Percentiles rank a stretch among this genome's conserved stretches.
phyloP scores from a whole-genome alignment of 768 basidiomycete genomes.

The Boletus fagicola region DNA sequence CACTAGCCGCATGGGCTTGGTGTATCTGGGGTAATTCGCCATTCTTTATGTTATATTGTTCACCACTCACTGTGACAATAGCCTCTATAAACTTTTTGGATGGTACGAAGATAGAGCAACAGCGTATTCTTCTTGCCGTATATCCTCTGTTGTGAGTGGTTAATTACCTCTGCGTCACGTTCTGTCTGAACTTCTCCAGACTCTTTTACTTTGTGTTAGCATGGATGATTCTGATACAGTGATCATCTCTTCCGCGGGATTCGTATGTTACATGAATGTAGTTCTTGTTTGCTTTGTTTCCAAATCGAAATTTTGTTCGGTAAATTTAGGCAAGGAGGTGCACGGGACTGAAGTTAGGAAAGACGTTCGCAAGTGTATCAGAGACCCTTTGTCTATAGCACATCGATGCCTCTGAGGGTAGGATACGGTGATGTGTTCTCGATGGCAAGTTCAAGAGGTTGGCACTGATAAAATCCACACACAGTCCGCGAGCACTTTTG shows the following conservation, averaged over 20 bases:
- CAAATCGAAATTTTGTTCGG: neutral
- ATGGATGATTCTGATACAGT: slow-evolving; percentile 97
- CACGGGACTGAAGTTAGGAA: neutral
- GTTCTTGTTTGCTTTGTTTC: slow-evolving; percentile 5
- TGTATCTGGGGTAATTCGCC: slow-evolving; percentile 84
- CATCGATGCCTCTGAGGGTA: slow-evolving; percentile 29
- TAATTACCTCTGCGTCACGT: neutral
- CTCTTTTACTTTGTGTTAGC: slow-evolving; percentile 93
- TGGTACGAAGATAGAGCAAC: slow-evolving; percentile 90
- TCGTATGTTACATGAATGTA: slow-evolving; percentile 17
- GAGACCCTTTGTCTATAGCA: neutral
- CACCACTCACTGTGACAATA: slow-evolving; percentile 30
- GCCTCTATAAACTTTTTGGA: slow-evolving; percentile 95
- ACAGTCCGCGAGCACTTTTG: slow-evolving; percentile 88
- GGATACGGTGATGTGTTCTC: slow-evolving; percentile 30
- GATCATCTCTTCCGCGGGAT: slow-evolving; percentile 4
- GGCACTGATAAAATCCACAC: slow-evolving; percentile 6
- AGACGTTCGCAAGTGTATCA: neutral
- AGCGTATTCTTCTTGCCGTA: slow-evolving; percentile 87
- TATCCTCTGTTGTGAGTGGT: slow-evolving; percentile 85
- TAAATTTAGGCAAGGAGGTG: neutral
- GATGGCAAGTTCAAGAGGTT: neutral
- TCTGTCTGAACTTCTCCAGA: slow-evolving; percentile 37
- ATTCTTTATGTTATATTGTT: neutral
- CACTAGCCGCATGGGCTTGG: slow-evolving; percentile 90